Conservation (phyloP, 2,329 filamentous ascomycete species). For the Hymenoscyphus scutula region DNA sequence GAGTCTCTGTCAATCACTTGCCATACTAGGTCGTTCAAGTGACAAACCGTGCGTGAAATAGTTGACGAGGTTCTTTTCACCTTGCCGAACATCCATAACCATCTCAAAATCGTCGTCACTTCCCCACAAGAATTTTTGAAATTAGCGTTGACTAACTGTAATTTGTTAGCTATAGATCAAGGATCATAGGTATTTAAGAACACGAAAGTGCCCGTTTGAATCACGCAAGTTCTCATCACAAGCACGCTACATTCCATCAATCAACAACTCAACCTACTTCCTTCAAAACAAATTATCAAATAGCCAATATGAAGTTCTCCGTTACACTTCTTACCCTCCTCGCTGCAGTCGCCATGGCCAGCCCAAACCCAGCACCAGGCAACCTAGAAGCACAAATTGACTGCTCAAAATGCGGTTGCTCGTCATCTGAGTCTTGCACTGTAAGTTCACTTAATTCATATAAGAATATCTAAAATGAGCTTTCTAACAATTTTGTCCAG, state of each 20-base stretch:
- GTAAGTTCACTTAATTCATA: slow-evolving; percentile 8
- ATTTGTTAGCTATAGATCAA: too few relatives aligned
- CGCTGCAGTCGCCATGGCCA: slow-evolving; percentile 8
- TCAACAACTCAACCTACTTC: neutral
- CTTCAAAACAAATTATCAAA: neutral
- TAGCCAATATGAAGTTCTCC: slow-evolving; percentile 14
- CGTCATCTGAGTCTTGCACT: slow-evolving; percentile 12
- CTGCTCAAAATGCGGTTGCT: slow-evolving; percentile 12
- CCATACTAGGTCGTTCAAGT: neutral
- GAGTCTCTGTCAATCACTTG: neutral
- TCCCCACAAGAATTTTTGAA: too few relatives aligned
- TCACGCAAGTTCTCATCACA: neutral
- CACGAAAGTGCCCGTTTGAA: neutral
- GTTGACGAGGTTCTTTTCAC: neutral
- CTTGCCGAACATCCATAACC: neutral
- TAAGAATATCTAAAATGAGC: neutral
- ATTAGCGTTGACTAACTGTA: too few relatives aligned
- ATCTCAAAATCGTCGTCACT: neutral
- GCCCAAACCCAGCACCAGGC: slow-evolving; percentile 8
- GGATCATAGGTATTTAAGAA: neutral
- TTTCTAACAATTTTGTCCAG: neutral
- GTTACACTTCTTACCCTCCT: slow-evolving; percentile 11
- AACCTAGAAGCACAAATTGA: slow-evolving; percentile 9
- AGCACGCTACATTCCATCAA: neutral
- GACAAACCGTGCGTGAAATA: neutral